Percentiles rank a stretch among this genome's conserved stretches.
phyloP scores from a whole-genome alignment of 2,329 filamentous ascomycete genomes.

The Trichophyton rubrum region DNA sequence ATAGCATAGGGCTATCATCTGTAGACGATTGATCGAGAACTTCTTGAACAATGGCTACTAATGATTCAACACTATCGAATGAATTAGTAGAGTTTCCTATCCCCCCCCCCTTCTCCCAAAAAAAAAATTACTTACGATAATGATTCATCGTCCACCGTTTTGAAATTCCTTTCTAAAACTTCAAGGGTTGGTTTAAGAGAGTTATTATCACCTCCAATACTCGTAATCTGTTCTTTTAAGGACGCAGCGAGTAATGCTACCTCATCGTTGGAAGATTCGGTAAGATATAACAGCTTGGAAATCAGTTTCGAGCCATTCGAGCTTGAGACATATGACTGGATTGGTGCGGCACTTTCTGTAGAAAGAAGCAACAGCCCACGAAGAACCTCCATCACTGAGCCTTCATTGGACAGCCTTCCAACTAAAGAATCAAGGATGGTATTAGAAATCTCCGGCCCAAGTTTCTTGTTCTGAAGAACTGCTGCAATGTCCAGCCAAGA shows the following conservation, averaged over 20 bases:
- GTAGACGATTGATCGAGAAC: slow-evolving; percentile 27
- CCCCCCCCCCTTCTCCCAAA: too few relatives aligned
- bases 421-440: slow-evolving; percentile 29
- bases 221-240: slow-evolving; percentile 24
- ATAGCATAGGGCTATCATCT: slow-evolving; percentile 19
- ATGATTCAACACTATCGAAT: slow-evolving; percentile 39
- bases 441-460: slow-evolving; percentile 22
- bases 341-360: slow-evolving; percentile 28
- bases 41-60: slow-evolving; percentile 43
- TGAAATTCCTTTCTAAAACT: slow-evolving; percentile 41
- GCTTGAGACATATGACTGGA: slow-evolving; percentile 34
- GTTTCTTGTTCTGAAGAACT: slow-evolving; percentile 28
- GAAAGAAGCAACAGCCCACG: slow-evolving; percentile 36
- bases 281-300: slow-evolving; percentile 40
- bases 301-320: slow-evolving; percentile 39
- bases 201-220: slow-evolving; percentile 26
- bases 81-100: slow-evolving; percentile 18
- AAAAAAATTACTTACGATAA: slow-evolving; percentile 29
- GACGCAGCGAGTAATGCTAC: slow-evolving; percentile 32
- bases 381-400: slow-evolving; percentile 24
- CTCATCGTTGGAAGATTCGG: slow-evolving; percentile 42
- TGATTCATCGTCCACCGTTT: slow-evolving; percentile 32
- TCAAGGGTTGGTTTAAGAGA: slow-evolving; percentile 38
- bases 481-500: slow-evolving; percentile 30
- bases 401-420: slow-evolving; percentile 30